These are phyloP conservation scores for Elongisporangium senticosum DNA, from an alignment of 352 stramenopile genomes.

Conservation along the genomic window DNA sequence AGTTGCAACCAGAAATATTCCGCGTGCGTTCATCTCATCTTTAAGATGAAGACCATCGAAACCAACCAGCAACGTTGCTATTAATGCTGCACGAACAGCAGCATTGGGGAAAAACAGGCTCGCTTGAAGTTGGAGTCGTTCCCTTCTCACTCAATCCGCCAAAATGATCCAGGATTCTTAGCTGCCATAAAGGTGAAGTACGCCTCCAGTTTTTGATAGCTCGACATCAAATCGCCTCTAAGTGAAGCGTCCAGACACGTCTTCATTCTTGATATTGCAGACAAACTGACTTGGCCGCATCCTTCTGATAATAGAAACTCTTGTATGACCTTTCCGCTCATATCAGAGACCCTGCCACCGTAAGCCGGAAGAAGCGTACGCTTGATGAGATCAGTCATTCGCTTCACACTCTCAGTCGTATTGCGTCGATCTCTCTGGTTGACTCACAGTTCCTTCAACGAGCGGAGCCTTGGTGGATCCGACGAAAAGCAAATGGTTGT, in stretches of 20 bases:
- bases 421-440: slow-evolving; percentile 7
- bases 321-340: slow-evolving; percentile 2
- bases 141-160: too few species aligned
- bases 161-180: too few species aligned
- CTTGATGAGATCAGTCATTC: slow-evolving; percentile 4
- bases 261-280: slow-evolving; percentile 5
- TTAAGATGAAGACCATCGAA: too few species aligned
- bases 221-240: neutral
- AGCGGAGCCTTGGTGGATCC: slow-evolving; percentile 2
- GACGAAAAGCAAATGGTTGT: slow-evolving; percentile 15
- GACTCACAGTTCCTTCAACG: neutral
- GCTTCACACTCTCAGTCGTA: slow-evolving; percentile 2
- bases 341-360: neutral
- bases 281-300: neutral
- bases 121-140: too few species aligned
- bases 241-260: neutral
- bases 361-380: slow-evolving; percentile 4
- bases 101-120: too few species aligned
- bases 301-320: neutral
- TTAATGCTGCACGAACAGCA: too few species aligned
- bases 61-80: too few species aligned
- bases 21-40: too few species aligned
- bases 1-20: too few species aligned
- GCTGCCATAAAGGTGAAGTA: too few species aligned
- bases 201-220: slow-evolving; percentile 6